Evolutionary conservation across 2,329 filamentous ascomycete genomes (phyloP), one percentile per base, ranked within the genome.

Genomic region (Tolypocladium endophyticum): DNA sequence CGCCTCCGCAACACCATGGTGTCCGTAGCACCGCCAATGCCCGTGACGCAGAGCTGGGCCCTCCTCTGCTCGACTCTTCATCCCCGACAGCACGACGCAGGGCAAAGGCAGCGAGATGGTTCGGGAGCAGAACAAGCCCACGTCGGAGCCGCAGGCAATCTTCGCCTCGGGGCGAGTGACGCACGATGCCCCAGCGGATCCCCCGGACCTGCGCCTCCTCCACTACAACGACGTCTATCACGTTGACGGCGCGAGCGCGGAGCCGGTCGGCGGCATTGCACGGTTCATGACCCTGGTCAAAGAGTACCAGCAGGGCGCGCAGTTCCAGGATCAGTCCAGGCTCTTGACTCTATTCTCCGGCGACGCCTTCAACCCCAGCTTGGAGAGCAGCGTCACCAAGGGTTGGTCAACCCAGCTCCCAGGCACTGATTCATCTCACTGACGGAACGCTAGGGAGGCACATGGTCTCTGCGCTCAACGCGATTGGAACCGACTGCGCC

Each of bases 161-260:
- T 67, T 56, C 58, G 61, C 64, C 23, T 66, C 66, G 2, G 66
- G 63, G 23, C 62, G 65, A 14, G 57, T 56, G 30, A 52, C 35
- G 39, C 58, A 28, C 56, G 60, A 36, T 36, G 50, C 33, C 45
- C 33, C 47, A 18, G 60, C 20, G 45, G 58, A 14, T 43, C 57
- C 38, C 18, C 89, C 90, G 53, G 88, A 91, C 70, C 76, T 96
- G 57, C 86, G 92, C n/a, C 74, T 96, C 59, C 72, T 96, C 38
- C 92, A 96, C 76, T 96, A 88, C 79, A 96, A 96, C 73, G 92
- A 97, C 74, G 92, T 96, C 61, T 96, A 96, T 73, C 92, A 96
- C 68, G 83, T 96, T 58, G 91, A 96, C 65, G 70, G 75, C 2
- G 79, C 80, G 2, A 92, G 89, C 33, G 85, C 88, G 20, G 90